A percentile compares a stretch with the other conserved stretches of the same genome.
Evolutionary conservation across 176 grass and related monocot genomes (phyloP).

Genomic region (Alopecurus myosuroides): DNA sequence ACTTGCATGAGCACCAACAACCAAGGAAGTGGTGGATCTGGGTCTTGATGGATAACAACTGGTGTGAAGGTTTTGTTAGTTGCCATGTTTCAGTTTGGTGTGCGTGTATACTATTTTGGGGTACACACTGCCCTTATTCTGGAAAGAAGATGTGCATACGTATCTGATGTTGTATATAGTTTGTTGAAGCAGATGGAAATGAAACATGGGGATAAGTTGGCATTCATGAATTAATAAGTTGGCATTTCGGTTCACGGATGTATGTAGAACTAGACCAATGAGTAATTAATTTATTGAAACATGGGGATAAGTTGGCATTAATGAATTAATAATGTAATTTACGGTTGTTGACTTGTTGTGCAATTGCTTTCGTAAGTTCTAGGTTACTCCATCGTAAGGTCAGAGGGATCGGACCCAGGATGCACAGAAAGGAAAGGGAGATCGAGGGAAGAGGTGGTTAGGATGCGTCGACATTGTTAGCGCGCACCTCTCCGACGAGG

Average conservation of each 20-base stretch:
- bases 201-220: neutral
- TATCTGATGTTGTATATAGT: slow-evolving; percentile 29
- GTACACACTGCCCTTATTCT: neutral
- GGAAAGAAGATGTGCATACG: neutral
- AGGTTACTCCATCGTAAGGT: neutral
- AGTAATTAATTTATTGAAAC: slow-evolving; percentile 20
- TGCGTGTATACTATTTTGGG: neutral
- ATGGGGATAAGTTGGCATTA: neutral
- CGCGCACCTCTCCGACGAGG: no score
- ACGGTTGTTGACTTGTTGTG: neutral
- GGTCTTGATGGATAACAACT: slow-evolving; percentile 14
- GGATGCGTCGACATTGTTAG: no score
- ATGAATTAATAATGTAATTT: neutral
- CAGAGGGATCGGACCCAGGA: no score
- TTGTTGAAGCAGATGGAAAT: slow-evolving; percentile 12
- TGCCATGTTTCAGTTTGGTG: neutral
- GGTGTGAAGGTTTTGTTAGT: slow-evolving; percentile 5
- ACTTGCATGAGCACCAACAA: neutral
- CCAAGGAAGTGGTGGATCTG: neutral
- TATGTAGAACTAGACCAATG: neutral
- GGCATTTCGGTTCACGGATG: neutral
- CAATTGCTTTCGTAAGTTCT: neutral
- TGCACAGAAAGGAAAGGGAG: no score
- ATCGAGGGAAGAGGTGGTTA: no score
- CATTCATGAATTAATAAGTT: no score